Conservation (phyloP, 2,329 filamentous ascomycete species). For the Fusarium austroafricanum region DNA sequence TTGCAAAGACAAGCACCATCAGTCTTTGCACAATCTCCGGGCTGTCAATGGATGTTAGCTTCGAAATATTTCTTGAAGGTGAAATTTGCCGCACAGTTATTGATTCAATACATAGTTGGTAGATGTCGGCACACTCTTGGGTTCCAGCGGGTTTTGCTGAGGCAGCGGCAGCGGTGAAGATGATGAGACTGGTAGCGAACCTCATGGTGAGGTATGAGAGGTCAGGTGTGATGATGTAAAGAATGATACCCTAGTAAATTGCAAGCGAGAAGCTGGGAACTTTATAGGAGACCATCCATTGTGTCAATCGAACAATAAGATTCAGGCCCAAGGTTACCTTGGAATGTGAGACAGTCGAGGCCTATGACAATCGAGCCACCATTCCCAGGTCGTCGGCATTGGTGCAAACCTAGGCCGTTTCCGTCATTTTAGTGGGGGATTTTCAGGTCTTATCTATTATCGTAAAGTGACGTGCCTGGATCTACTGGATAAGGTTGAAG, state of each 20-base stretch:
- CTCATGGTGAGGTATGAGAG: not conserved
- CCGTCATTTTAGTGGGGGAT: not conserved
- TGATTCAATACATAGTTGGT: conserved; percentile 13
- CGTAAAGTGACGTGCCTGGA: not conserved
- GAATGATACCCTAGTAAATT: not conserved
- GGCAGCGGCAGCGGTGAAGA: not conserved
- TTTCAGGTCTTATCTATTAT: not conserved
- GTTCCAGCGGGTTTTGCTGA: not conserved
- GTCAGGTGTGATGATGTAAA: not conserved
- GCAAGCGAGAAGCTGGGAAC: not conserved
- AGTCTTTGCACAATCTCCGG: not conserved
- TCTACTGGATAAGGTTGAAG: not conserved
- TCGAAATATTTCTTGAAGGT: accelerated
- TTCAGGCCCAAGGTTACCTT: not conserved
- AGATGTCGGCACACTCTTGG: conserved; percentile 4
- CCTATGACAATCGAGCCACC: not conserved
- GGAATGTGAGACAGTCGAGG: conserved; percentile 25
- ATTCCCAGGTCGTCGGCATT: conserved; percentile 13
- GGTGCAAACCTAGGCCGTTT: conserved; percentile 7
- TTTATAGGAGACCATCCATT: not conserved
- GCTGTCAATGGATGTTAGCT: not conserved
- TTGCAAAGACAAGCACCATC: conserved; percentile 12
- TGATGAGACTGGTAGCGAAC: not conserved
- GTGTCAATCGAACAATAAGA: not conserved
- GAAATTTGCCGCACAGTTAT: not conserved